phyloP scores from a whole-genome alignment of 1,139 yeast species.

The Diutina rugosa region DNA sequence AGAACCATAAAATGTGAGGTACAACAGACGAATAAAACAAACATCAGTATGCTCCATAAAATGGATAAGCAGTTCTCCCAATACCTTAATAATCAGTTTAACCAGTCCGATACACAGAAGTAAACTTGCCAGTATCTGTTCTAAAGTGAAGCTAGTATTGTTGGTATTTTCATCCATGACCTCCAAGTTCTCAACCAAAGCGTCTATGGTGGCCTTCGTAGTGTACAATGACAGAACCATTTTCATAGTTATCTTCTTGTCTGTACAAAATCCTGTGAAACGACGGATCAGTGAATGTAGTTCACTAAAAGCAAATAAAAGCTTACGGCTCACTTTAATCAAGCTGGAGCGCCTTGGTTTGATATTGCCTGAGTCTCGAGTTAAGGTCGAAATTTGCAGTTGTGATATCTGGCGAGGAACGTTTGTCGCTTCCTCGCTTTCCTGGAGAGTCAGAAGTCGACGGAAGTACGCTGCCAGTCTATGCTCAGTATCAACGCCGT shows the following conservation, averaged over 20 bases:
- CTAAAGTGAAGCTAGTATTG: conserved; percentile 10
- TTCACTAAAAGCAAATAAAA: conserved; percentile 52
- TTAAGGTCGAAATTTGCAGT: background rate
- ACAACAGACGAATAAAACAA: conserved; percentile 59
- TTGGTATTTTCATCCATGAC: conserved; percentile 32
- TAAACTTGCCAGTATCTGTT: conserved; percentile 17
- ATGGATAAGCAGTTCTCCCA: conserved; percentile 32
- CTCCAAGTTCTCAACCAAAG: conserved; percentile 46
- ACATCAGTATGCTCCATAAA: conserved; percentile 50
- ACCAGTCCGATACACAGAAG: conserved; percentile 32
- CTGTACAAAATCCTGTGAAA: conserved; percentile 54
- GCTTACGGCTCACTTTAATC: conserved; percentile 40
- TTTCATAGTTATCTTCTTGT: conserved; percentile 45
- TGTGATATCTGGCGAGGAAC: background rate
- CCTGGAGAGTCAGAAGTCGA: conserved; percentile 58
- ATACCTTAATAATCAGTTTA: conserved; percentile 34
- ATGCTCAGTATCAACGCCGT: conserved; percentile 28
- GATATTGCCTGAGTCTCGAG: background rate
- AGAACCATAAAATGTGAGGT: conserved; percentile 60
- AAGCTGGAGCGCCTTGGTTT: conserved; percentile 12
- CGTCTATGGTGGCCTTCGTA: conserved; percentile 47
- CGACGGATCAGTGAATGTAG: conserved; percentile 57
- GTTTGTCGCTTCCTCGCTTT: conserved; percentile 9
- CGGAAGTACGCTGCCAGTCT: conserved; percentile 59
- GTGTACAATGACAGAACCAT: conserved; percentile 43